These are phyloP conservation scores for Naematelia encephala DNA, from an alignment of 768 basidiomycete species.

Conservation along the genomic window DNA sequence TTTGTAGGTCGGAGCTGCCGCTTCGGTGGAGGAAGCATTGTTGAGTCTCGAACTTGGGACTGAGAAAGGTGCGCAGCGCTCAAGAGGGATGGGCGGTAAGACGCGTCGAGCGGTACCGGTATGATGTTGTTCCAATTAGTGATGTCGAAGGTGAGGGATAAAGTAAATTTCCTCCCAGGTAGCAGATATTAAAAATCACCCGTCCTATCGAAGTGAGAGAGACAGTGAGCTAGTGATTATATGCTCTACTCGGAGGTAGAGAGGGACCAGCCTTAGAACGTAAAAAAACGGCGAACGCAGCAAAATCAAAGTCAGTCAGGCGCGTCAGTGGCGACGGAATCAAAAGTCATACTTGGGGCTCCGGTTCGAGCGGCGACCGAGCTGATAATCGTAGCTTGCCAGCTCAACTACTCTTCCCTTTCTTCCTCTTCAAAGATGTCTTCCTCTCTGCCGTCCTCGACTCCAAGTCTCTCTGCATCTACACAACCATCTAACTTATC, in stretches of 20 bases:
- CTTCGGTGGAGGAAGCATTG: slow-evolving; percentile 15
- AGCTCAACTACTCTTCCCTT: no score
- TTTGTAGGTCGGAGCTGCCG: slow-evolving; percentile 25
- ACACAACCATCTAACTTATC: background rate
- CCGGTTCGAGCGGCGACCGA: background rate
- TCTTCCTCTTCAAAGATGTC: background rate
- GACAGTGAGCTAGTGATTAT: no score
- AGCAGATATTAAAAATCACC: no score
- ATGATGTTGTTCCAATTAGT: no score
- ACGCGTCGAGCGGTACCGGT: no score
- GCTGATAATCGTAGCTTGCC: no score
- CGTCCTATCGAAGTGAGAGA: no score
- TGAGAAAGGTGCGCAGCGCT: background rate
- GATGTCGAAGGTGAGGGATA: no score
- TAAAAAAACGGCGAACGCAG: no score
- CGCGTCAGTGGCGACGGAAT: background rate
- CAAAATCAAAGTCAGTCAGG: background rate
- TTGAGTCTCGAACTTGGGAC: background rate
- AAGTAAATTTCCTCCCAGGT: no score
- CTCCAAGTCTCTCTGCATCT: background rate
- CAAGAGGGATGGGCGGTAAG: no score
- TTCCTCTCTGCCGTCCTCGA: background rate
- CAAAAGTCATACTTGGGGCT: background rate
- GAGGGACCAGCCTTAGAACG: slow-evolving; percentile 1
- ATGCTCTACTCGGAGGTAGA: no score